Conservation (phyloP, 768 basidiomycete species). For the Candolleomyces eurysporus region DNA sequence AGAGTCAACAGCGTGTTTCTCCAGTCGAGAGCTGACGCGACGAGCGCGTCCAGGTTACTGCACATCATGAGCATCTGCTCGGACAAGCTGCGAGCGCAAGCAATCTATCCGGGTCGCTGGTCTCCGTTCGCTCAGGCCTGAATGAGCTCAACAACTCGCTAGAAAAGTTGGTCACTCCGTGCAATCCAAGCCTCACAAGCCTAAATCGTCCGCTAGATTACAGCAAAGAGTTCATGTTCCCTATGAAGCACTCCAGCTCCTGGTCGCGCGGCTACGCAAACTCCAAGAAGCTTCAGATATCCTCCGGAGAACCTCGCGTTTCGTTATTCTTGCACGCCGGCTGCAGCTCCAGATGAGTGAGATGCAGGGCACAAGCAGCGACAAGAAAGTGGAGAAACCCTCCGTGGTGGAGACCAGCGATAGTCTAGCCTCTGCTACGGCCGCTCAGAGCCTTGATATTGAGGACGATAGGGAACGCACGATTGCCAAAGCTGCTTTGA, state of each 20-base stretch:
- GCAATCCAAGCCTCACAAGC: conserved; percentile 6
- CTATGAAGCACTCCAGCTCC: conserved; percentile 67
- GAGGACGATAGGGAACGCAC: conserved; percentile 84
- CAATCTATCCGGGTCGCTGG: conserved; percentile 67
- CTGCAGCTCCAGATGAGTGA: conserved; percentile 85
- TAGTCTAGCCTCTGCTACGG: conserved; percentile 15
- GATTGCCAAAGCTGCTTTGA: conserved; percentile 93
- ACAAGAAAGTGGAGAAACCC: conserved; percentile 14
- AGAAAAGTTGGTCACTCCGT: conserved; percentile 56
- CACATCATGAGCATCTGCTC: conserved; percentile 80
- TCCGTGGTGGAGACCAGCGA: conserved; percentile 13
- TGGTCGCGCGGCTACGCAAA: conserved; percentile 72
- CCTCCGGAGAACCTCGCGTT: conserved; percentile 79
- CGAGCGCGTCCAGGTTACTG: conserved; percentile 56
- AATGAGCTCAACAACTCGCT: conserved; percentile 73
- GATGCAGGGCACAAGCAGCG: conserved; percentile 34
- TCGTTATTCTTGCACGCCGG: conserved; percentile 77
- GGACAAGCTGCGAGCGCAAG: conserved; percentile 76
- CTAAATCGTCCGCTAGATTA: conserved; percentile 49
- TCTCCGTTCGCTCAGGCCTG: conserved; percentile 65
- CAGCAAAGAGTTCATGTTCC: conserved; percentile 85
- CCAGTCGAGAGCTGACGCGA: neutral
- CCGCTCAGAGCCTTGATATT: conserved; percentile 32
- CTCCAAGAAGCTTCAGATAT: conserved; percentile 84
- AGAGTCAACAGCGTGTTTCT: conserved; percentile 23